A percentile compares a stretch with the other conserved stretches of the same genome.
phyloP scores from a whole-genome alignment of 23 red algal species.

The Pyropia haitanensis region DNA sequence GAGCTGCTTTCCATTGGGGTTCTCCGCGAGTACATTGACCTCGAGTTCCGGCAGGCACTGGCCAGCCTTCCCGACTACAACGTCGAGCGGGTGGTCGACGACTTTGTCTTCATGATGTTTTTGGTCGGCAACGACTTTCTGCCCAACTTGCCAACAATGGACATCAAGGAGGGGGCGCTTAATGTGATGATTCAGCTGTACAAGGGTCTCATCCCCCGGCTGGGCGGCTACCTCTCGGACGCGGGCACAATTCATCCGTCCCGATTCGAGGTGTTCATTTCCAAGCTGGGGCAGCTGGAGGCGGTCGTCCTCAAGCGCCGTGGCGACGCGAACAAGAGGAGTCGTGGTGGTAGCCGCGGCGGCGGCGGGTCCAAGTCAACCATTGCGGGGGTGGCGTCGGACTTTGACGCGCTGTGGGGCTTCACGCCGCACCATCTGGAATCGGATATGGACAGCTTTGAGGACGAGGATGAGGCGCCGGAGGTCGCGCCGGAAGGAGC shows the following conservation, averaged over 20 bases:
- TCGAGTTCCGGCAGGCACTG: conserved; percentile 23
- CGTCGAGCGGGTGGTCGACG: conserved; percentile 68
- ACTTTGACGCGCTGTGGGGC: conserved; percentile 55
- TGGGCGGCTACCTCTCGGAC: conserved; percentile 80
- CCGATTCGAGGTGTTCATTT: conserved; percentile 66
- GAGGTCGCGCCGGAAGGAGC: neutral
- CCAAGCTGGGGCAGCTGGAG: conserved; percentile 70
- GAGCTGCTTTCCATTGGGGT: conserved; percentile 75
- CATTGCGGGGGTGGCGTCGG: conserved; percentile 10
- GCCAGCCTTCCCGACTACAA: conserved; percentile 23
- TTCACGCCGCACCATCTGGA: conserved; percentile 1
- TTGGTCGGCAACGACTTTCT: conserved; percentile 98
- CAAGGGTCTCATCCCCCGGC: conserved; percentile 58
- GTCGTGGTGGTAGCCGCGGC: conserved; percentile 8
- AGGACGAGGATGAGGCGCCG: neutral
- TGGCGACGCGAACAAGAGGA: conserved; percentile 17
- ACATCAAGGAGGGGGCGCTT: conserved; percentile 82
- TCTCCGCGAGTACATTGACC: conserved; percentile 71
- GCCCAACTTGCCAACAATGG: conserved; percentile 83
- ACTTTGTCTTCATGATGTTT: conserved; percentile 95
- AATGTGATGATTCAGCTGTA: conserved; percentile 77
- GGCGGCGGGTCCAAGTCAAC: conserved; percentile 2
- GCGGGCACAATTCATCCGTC: conserved; percentile 42
- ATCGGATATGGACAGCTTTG: neutral
- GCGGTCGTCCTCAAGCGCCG: conserved; percentile 29